Percentiles rank a stretch among this genome's conserved stretches.
Evolutionary conservation across 2,329 filamentous ascomycete species (phyloP).

Genomic region (Diaporthe helianthi): DNA sequence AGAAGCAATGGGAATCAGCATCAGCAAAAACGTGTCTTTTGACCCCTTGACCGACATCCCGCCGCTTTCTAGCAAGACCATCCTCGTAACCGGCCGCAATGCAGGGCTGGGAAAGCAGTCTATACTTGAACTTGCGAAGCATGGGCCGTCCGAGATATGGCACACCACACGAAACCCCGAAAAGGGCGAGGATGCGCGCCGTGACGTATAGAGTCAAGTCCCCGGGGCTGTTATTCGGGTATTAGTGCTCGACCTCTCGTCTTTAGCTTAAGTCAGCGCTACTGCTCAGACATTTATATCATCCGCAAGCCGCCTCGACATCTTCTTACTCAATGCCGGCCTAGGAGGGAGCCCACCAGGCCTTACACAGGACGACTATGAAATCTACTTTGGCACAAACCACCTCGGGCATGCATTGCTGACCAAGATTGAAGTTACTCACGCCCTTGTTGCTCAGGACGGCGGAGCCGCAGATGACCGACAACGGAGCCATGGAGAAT

Average conservation of each 20-base stretch:
- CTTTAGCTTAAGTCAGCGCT: not conserved
- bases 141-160: conserved; percentile 7
- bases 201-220: conserved; percentile 34
- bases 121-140: conserved; percentile 1
- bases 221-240: not conserved
- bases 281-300: not conserved
- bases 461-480: conserved; percentile 31
- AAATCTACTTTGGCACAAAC: conserved; percentile 57
- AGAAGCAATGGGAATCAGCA: not conserved
- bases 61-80: not conserved
- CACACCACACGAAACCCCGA: conserved; percentile 51
- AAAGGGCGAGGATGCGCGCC: conserved; percentile 43
- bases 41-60: conserved; percentile 25
- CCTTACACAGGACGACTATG: conserved; percentile 53
- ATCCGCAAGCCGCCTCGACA: conserved; percentile 7
- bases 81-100: conserved; percentile 7
- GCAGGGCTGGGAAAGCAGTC: conserved; percentile 15
- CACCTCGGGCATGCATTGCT: conserved; percentile 57
- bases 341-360: conserved; percentile 45
- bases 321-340: conserved; percentile 11
- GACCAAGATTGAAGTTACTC: conserved; percentile 48
- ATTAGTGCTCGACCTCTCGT: conserved; percentile 10
- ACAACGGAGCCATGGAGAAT: not conserved
- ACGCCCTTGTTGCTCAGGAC: conserved; percentile 42
- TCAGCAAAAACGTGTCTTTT: conserved; percentile 32